A percentile compares a stretch with the other conserved stretches of the same genome.
phyloP scores from a whole-genome alignment of 164 flowering plant genomes.

The Tinospora cordifolia region DNA sequence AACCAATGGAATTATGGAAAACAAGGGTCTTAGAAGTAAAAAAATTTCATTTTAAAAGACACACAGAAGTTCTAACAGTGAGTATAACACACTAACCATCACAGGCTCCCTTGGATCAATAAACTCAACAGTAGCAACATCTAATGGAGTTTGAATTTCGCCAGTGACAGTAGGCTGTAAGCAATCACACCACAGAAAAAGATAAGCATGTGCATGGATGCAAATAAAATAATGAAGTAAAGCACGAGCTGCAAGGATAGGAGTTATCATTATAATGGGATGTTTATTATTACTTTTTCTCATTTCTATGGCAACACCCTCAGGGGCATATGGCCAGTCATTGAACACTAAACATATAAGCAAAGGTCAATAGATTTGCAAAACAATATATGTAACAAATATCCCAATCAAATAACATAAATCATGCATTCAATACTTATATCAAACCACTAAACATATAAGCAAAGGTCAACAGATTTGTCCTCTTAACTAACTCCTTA shows the following conservation, averaged over 20 bases:
- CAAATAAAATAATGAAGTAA: not conserved
- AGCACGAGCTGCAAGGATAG: not conserved
- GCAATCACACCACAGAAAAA: slow-evolving; percentile 10
- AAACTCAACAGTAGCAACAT: slow-evolving; percentile 84
- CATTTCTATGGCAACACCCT: not conserved
- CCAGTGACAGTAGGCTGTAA: slow-evolving; percentile 71
- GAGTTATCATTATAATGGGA: not conserved
- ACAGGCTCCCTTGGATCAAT: slow-evolving; percentile 94
- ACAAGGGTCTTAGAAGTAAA: not conserved
- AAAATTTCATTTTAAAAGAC: not conserved
- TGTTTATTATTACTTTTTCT: not conserved
- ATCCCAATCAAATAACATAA: too few relatives aligned
- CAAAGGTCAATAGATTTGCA: not conserved
- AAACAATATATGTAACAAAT: not conserved
- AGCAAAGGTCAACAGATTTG: too few relatives aligned
- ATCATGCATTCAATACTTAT: too few relatives aligned
- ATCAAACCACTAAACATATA: too few relatives aligned
- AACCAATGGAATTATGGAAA: not conserved
- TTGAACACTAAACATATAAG: not conserved
- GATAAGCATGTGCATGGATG: not conserved
- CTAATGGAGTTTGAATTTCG: slow-evolving; percentile 82
- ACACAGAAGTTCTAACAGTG: not conserved
- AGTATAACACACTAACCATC: slow-evolving; percentile 42
- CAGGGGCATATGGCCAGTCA: not conserved
- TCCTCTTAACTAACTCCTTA: too few relatives aligned